A percentile compares a stretch with the other conserved stretches of the same genome.
Conservation (phyloP, 768 basidiomycete genomes). For the Lenzites betulinus region DNA sequence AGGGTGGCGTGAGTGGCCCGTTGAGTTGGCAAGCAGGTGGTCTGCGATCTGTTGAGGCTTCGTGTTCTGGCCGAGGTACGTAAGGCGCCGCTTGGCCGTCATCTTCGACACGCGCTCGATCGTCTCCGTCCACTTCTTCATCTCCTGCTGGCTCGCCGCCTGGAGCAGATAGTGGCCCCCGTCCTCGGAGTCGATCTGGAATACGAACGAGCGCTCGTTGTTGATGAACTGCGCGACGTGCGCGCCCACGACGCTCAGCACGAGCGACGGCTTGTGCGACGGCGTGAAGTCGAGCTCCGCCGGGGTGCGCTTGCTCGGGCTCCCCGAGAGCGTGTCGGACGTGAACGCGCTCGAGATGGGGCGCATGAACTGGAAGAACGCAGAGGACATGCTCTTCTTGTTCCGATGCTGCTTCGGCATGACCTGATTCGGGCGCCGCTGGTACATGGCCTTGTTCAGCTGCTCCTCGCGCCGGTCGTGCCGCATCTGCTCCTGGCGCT, state of each 20-base stretch:
- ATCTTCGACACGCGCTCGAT: constrained; percentile 70
- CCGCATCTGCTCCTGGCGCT: constrained; percentile 70
- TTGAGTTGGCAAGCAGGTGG: constrained; percentile 65
- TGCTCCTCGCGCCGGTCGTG: constrained; percentile 76
- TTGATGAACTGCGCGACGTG: constrained; percentile 72
- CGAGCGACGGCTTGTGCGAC: constrained; percentile 72
- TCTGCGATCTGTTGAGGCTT: constrained; percentile 68
- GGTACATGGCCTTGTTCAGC: constrained; percentile 70
- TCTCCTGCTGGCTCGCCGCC: constrained; percentile 67
- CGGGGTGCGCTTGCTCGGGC: constrained; percentile 54
- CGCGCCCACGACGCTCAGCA: constrained; percentile 74
- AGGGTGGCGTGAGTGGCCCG: constrained; percentile 67
- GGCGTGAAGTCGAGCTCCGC: constrained; percentile 76
- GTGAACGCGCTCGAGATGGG: constrained; percentile 86
- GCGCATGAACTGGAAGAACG: constrained; percentile 85
- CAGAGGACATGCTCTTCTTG: constrained; percentile 84
- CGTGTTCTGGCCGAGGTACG: constrained; percentile 77
- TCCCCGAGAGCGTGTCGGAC: constrained; percentile 52
- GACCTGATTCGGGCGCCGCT: constrained; percentile 49
- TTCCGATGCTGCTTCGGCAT: constrained; percentile 76
- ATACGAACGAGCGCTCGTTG: constrained; percentile 79
- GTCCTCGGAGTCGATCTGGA: constrained; percentile 85
- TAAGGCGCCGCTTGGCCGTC: constrained; percentile 76
- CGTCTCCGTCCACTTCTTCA: constrained; percentile 76
- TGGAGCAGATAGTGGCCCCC: constrained; percentile 84